Evolutionary conservation across 495 filamentous ascomycete genomes (phyloP).

Genomic region (Trichoderma virens): DNA sequence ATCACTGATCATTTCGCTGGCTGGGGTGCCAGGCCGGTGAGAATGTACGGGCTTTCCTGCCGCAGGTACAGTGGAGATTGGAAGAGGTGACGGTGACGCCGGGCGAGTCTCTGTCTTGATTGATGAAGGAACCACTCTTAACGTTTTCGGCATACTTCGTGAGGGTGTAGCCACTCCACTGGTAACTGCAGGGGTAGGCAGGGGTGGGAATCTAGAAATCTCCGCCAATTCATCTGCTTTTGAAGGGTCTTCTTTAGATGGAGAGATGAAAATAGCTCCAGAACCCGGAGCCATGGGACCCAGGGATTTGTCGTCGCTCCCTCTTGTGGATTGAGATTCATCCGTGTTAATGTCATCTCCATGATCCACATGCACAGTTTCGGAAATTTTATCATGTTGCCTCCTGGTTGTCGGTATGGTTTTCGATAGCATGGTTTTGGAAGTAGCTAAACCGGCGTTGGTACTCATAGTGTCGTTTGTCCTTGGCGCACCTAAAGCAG

Average conservation of each 20-base stretch:
- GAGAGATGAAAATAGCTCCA: background rate
- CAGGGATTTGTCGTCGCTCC: background rate
- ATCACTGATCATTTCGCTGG: conserved; percentile 68
- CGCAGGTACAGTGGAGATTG: conserved; percentile 12
- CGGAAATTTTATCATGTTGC: background rate
- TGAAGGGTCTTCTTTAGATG: background rate
- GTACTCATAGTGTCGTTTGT: conserved; percentile 11
- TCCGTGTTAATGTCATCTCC: background rate
- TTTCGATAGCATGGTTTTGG: background rate
- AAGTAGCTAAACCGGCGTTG: background rate
- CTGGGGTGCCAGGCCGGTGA: conserved; percentile 66
- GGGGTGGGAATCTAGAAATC: background rate
- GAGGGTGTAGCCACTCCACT: conserved; percentile 22
- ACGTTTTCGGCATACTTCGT: conserved; percentile 43
- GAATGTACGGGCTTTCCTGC: conserved; percentile 35
- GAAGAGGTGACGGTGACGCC: conserved; percentile 13
- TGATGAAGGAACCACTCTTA: conserved; percentile 65
- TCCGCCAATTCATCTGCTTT: background rate
- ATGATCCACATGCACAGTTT: background rate
- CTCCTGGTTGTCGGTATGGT: conserved; percentile 3
- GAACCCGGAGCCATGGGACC: too few relatives aligned
- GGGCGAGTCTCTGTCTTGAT: conserved; percentile 54
- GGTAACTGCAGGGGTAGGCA: background rate
- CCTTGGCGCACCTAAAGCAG: conserved; percentile 40
- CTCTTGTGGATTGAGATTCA: background rate